phyloP scores from a whole-genome alignment of 345 rosid genomes.

The rapeseed (Brassica napus) region DNA sequence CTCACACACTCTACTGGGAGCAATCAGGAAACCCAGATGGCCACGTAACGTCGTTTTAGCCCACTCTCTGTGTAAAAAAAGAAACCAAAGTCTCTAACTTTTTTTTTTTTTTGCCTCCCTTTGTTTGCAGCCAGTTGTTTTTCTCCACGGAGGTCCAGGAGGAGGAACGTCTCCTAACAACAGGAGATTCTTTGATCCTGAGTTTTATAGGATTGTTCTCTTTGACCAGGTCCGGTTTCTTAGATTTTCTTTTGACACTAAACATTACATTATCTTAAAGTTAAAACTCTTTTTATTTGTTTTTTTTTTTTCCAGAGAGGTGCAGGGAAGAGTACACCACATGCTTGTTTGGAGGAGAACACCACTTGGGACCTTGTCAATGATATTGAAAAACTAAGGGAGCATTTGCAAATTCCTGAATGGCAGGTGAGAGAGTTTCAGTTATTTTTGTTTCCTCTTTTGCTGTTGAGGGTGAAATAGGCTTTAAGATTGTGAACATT shows the following conservation, averaged over 20 bases:
- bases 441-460: background rate
- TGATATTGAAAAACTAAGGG: constrained; percentile 87
- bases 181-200: constrained; percentile 84
- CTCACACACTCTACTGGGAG: constrained; percentile 78
- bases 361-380: constrained; percentile 87
- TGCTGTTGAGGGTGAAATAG: background rate
- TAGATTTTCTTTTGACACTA: background rate
- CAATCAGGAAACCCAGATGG: constrained; percentile 94
- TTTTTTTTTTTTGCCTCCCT: background rate
- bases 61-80: background rate
- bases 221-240: constrained; percentile 74
- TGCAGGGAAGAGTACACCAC: constrained; percentile 94
- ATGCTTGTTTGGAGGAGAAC: constrained; percentile 92
- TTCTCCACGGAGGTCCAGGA: constrained; percentile 99
- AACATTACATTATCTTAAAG: background rate
- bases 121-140: constrained; percentile 76
- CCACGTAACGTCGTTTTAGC: constrained; percentile 52
- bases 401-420: constrained; percentile 75
- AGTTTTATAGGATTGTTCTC: constrained; percentile 72
- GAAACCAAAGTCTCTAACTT: background rate
- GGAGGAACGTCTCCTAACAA: constrained; percentile 84
- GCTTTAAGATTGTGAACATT: background rate
- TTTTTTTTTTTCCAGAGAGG: constrained; percentile 54
- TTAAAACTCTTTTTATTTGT: background rate
- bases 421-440: constrained; percentile 64